Base-by-base conservation (phyloP, 306 rosid species). In the Abrus precatorius region DNA sequence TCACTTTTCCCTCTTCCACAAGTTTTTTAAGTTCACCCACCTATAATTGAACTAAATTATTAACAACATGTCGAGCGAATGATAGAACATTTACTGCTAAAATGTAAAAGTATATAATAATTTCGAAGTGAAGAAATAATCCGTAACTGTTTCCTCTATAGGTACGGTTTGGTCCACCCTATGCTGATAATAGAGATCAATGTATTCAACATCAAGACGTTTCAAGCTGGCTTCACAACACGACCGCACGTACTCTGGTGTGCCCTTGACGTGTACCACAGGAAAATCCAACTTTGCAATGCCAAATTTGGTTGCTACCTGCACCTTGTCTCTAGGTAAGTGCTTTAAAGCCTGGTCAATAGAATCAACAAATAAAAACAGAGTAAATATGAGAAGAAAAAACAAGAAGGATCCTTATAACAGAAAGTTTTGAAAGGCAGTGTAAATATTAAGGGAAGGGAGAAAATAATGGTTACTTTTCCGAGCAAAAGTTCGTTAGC, bases 151-250 rank as follows among this genome's bases (percentile, higher is more conserved):
- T 38, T 90, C 91, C 57, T 94, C 98, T 20, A 92, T 90, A 4
- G 98, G 91, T 32, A 88, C 86, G 10, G 88, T 53, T 54, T 3
- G 67, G 82, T 85, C 88, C 2, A 85, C 76, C 30, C 94, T 85
- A 64, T 94, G 97, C 67, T 90, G 97, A 75, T 92, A 94, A 83
- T 92, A 94, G 52, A 94, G 92, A 80, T 94, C 98, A 47, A 92
- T 89, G 84, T 85, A 92, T 9, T 88, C 85, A 2, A 94, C 84
- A 6, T 52, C 89, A 30, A 94, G 98, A 20, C 94, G 94, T 76
- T 90, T 89, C 85, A 94, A 86, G 83, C 98, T 94, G 38, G 92
- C 95, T 81, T 92, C 95, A 28, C 97, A 92, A 36, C 89, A 57
- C 4, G 88, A 80, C 11, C 98, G 92, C 49, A 88, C 95, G 70